Percentiles rank a stretch among this genome's conserved stretches.
phyloP scores from a whole-genome alignment of 2,329 filamentous ascomycete genomes.

The Aspergillus persii region DNA sequence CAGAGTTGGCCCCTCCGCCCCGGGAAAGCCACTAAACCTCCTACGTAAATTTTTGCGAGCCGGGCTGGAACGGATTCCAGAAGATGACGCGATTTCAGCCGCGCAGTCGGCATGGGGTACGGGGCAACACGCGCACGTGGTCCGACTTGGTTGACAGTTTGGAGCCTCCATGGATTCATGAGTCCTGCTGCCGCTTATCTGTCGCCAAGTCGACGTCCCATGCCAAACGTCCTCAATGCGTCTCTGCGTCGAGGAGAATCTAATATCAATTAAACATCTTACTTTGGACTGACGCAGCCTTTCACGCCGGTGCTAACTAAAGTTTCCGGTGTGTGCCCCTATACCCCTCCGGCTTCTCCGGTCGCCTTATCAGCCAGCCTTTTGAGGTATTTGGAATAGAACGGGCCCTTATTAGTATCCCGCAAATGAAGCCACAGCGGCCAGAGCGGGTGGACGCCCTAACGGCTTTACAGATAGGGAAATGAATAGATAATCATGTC shows the following conservation, averaged over 20 bases:
- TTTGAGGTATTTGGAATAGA: neutral
- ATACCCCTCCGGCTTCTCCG: too few species aligned
- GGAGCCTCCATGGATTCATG: too few species aligned
- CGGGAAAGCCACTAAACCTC: neutral
- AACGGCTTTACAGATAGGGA: too few species aligned
- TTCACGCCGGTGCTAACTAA: too few species aligned
- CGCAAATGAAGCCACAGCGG: neutral
- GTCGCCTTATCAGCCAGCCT: too few species aligned
- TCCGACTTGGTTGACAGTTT: neutral
- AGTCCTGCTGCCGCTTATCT: too few species aligned
- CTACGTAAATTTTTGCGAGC: neutral
- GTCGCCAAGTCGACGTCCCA: too few species aligned
- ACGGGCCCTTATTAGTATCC: neutral
- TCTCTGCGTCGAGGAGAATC: neutral
- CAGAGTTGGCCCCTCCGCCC: too few species aligned
- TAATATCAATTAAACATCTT: neutral
- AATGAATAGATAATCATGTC: too few species aligned
- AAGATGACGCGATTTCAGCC: slow-evolving; percentile 1
- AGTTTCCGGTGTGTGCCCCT: too few species aligned
- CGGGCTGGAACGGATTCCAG: neutral
- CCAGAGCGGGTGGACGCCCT: neutral
- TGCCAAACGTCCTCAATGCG: too few species aligned
- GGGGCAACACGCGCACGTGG: neutral
- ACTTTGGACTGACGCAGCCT: neutral
- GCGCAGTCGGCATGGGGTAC: neutral